These are phyloP conservation scores for Nicotiana benthamiana DNA, from an alignment of 257 asterid genomes.

Conservation along the genomic window DNA sequence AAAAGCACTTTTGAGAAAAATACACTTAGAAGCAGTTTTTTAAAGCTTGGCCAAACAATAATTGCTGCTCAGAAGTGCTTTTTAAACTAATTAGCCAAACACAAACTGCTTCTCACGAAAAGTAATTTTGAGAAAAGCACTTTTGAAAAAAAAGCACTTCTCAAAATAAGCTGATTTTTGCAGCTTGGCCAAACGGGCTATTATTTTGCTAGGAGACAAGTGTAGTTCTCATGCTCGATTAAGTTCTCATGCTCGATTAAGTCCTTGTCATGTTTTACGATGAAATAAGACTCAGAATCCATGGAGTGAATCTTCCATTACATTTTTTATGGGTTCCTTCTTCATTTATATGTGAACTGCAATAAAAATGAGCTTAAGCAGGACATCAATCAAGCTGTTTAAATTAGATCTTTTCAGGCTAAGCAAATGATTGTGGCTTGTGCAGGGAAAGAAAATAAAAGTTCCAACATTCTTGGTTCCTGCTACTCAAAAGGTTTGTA, in stretches of 20 bases:
- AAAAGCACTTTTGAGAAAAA: too few species aligned
- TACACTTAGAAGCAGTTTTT: too few species aligned
- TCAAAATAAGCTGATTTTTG: too few species aligned
- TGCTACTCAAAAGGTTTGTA: constrained; percentile 84
- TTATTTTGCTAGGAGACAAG: not conserved
- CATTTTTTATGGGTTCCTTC: not conserved
- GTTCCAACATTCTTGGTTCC: constrained; percentile 96
- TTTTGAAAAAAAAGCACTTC: too few species aligned
- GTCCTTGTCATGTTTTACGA: too few species aligned
- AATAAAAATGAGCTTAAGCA: not conserved
- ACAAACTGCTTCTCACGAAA: too few species aligned
- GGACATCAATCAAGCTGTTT: not conserved
- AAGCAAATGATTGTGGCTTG: not conserved
- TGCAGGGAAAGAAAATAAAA: constrained; percentile 82
- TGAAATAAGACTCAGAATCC: too few species aligned
- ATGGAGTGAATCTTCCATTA: not conserved
- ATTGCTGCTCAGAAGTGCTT: too few species aligned
- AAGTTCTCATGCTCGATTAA: not conserved
- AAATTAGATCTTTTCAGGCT: not conserved
- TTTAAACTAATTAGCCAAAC: too few species aligned
- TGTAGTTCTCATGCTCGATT: not conserved
- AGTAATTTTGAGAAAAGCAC: too few species aligned
- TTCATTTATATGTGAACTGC: not conserved
- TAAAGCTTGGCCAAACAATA: too few species aligned
- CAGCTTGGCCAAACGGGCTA: too few species aligned